Percentiles rank a stretch among this genome's conserved stretches.
Evolutionary conservation across 2,329 filamentous ascomycete species (phyloP).

Genomic region (Paracoccidioides lutzii): DNA sequence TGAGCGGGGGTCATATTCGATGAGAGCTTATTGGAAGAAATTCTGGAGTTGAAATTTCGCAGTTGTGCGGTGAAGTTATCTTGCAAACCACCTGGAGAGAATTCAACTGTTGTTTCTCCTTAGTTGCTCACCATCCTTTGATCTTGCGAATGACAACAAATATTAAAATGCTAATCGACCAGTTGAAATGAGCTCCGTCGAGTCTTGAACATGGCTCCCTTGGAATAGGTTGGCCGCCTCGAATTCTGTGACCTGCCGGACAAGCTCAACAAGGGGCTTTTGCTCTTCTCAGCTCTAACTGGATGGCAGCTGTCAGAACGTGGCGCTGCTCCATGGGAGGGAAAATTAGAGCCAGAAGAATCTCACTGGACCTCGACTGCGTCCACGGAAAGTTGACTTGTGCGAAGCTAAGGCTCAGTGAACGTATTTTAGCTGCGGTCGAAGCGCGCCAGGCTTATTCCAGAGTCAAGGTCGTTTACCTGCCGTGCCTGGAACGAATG

Average conservation of each 20-base stretch:
- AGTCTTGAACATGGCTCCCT: background rate
- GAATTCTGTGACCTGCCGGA: background rate
- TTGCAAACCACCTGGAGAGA: background rate
- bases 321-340: background rate
- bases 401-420: background rate
- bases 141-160: background rate
- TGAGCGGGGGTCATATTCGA: background rate
- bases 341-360: background rate
- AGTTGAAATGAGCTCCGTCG: background rate
- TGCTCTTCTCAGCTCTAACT: background rate
- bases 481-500: background rate
- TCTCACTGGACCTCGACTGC: background rate
- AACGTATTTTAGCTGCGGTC: background rate
- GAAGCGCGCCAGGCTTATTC: background rate
- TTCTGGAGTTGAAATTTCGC: background rate
- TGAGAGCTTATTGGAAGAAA: background rate
- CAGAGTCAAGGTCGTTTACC: background rate
- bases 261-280: background rate
- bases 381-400: background rate
- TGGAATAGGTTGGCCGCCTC: background rate
- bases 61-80: background rate
- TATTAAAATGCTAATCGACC: background rate
- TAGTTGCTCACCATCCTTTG: background rate
- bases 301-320: background rate
- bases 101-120: background rate